Evolutionary conservation across 805 yeast genomes (phyloP).

Genomic region (Hanseniaspora vineae): DNA sequence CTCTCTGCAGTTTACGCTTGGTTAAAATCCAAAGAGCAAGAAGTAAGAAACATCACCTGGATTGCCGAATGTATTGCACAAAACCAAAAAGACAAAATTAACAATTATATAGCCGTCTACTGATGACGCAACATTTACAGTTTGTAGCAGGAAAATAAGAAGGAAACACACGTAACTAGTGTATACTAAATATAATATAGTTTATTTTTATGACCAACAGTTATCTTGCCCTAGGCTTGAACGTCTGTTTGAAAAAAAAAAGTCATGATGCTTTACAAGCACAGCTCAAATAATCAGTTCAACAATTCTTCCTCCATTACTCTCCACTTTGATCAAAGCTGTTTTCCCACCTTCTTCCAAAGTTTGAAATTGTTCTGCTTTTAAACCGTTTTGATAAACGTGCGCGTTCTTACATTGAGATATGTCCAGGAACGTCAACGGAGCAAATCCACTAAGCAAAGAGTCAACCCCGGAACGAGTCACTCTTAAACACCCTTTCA

Average conservation of each 20-base stretch:
- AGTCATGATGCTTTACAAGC: too few species aligned
- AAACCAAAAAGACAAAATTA: slow-evolving; percentile 88
- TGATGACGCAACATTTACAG: slow-evolving; percentile 14
- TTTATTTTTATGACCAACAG: too few species aligned
- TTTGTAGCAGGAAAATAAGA: slow-evolving; percentile 4
- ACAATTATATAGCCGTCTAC: slow-evolving; percentile 80
- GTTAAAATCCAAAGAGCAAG: slow-evolving; percentile 93
- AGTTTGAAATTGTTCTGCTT: slow-evolving; percentile 39
- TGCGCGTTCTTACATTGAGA: slow-evolving; percentile 65
- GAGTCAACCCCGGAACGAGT: slow-evolving; percentile 70
- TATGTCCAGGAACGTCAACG: slow-evolving; percentile 41
- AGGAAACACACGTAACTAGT: background rate
- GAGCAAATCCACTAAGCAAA: slow-evolving; percentile 41
- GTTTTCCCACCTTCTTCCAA: slow-evolving; percentile 39
- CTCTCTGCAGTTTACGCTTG: slow-evolving; percentile 90
- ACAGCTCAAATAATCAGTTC: slow-evolving; percentile 37
- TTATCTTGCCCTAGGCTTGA: too few species aligned
- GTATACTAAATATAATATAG: too few species aligned
- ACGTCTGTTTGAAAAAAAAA: background rate
- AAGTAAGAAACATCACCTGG: slow-evolving; percentile 96
- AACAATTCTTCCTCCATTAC: slow-evolving; percentile 37
- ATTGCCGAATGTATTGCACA: slow-evolving; percentile 99
- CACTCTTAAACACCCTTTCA: slow-evolving; percentile 64
- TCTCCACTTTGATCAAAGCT: slow-evolving; percentile 43
- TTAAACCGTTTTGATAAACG: slow-evolving; percentile 44